These are phyloP conservation scores for Digitaria exilis DNA, from an alignment of 202 grass and related monocot species.

Conservation along the genomic window DNA sequence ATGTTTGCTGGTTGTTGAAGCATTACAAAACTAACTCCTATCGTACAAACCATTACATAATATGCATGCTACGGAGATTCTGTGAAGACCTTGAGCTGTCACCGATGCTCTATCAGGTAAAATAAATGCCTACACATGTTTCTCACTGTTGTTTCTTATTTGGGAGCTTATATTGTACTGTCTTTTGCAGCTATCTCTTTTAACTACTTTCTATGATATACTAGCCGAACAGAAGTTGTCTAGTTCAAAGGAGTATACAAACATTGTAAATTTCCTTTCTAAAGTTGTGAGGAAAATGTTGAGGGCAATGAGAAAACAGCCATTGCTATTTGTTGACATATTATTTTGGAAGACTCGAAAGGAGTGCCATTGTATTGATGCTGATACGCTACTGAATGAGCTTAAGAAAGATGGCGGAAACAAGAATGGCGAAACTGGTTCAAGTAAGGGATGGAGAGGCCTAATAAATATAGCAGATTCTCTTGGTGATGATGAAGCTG, in stretches of 20 bases:
- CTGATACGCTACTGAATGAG: conserved; percentile 65
- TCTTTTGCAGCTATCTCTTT: conserved; percentile 80
- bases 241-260: conserved; percentile 68
- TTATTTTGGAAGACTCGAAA: conserved; percentile 94
- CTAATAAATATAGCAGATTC: conserved; percentile 90
- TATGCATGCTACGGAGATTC: conserved; percentile 91
- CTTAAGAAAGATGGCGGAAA: conserved; percentile 59
- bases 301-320: conserved; percentile 79
- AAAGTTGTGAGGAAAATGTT: conserved; percentile 93
- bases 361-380: conserved; percentile 86
- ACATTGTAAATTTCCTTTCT: conserved; percentile 89
- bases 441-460: conserved; percentile 49
- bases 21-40: conserved; percentile 88
- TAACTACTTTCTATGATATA: conserved; percentile 88
- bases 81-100: conserved; percentile 89
- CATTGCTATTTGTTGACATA: conserved; percentile 88
- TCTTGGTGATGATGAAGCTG: conserved; percentile 94
- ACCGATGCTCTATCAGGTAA: conserved; percentile 97
- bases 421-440: conserved; percentile 43
- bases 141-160: conserved; percentile 20
- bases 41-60: conserved; percentile 89
- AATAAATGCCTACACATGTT: conserved; percentile 26
- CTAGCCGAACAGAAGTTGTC: conserved; percentile 76
- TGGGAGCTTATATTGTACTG: conserved; percentile 33
- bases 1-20: conserved; percentile 93